Conservation (phyloP, 768 basidiomycete species). For the Neoboletus brunneissimus region DNA sequence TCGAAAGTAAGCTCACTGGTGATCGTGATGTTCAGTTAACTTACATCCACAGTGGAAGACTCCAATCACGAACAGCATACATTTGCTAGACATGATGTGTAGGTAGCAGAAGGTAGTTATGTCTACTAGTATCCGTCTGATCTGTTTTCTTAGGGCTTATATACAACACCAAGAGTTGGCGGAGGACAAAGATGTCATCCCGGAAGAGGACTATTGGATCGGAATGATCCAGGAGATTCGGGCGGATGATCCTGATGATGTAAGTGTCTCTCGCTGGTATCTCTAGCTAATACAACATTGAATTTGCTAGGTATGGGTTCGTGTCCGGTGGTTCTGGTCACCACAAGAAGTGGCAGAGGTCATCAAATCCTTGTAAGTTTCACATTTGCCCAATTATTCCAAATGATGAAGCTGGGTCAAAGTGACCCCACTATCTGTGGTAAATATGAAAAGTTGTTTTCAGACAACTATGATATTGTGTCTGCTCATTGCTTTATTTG, state of each 20-base stretch:
- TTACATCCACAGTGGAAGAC: constrained; percentile 13
- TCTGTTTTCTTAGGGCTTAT: constrained; percentile 29
- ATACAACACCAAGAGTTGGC: constrained; percentile 23
- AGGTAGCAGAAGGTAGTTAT: not conserved
- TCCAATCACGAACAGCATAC: constrained; percentile 7
- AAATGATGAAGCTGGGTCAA: not conserved
- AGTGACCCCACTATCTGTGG: constrained; percentile 43
- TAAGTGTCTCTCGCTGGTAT: constrained; percentile 13
- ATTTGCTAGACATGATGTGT: constrained; percentile 39
- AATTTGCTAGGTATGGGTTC: constrained; percentile 46
- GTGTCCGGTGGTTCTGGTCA: constrained; percentile 56
- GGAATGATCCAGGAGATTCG: constrained; percentile 48
- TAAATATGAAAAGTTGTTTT: constrained; percentile 47
- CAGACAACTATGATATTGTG: constrained; percentile 49
- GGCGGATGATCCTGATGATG: constrained; percentile 25
- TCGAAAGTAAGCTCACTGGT: constrained; percentile 15
- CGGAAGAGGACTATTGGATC: constrained; percentile 49
- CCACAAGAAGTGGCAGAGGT: constrained; percentile 43
- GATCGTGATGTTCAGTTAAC: not conserved
- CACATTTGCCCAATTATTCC: not conserved
- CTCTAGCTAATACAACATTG: not conserved
- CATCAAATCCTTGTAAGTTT: constrained; percentile 50
- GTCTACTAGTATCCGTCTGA: not conserved
- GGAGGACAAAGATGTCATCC: constrained; percentile 9
- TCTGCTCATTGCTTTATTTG: constrained; percentile 46